phyloP scores from a whole-genome alignment of 768 basidiomycete species.

The Russula sp. region DNA sequence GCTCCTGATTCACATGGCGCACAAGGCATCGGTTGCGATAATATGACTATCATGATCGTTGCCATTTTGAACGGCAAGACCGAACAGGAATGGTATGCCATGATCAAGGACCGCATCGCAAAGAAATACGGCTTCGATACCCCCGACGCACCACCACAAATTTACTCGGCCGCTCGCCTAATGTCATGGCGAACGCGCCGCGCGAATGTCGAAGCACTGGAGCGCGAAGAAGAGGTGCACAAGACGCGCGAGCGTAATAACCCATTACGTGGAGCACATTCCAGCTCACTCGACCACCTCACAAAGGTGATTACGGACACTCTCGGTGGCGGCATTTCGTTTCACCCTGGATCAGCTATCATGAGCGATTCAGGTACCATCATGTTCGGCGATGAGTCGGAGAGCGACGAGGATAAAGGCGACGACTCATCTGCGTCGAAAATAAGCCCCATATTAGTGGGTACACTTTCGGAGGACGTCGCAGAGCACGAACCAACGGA shows the following conservation, averaged over 20 bases:
- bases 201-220: constrained; percentile 39
- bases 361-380: constrained; percentile 42
- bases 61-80: constrained; percentile 82
- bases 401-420: constrained; percentile 58
- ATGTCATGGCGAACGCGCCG: constrained; percentile 54
- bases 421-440: constrained; percentile 24
- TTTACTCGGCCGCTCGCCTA: constrained; percentile 62
- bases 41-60: constrained; percentile 94
- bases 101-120: constrained; percentile 80
- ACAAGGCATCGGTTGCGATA: constrained; percentile 94
- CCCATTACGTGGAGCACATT: constrained; percentile 1
- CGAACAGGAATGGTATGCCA: constrained; percentile 87
- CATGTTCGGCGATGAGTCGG: constrained; percentile 49
- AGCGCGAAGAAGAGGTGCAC: constrained; percentile 34
- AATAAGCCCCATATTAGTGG: constrained; percentile 11
- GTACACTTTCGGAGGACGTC: constrained; percentile 41
- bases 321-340: constrained; percentile 46
- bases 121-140: constrained; percentile 69
- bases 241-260: constrained; percentile 1
- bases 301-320: constrained; percentile 15
- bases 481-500: constrained; percentile 53
- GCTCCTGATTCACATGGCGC: constrained; percentile 90
- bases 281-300: constrained; percentile 11
- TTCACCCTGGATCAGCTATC: constrained; percentile 47
- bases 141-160: constrained; percentile 64